Evolutionary conservation across 2,329 filamentous ascomycete species (phyloP), one percentile per base, ranked within the genome.

Genomic region (Neonectria hederae): DNA sequence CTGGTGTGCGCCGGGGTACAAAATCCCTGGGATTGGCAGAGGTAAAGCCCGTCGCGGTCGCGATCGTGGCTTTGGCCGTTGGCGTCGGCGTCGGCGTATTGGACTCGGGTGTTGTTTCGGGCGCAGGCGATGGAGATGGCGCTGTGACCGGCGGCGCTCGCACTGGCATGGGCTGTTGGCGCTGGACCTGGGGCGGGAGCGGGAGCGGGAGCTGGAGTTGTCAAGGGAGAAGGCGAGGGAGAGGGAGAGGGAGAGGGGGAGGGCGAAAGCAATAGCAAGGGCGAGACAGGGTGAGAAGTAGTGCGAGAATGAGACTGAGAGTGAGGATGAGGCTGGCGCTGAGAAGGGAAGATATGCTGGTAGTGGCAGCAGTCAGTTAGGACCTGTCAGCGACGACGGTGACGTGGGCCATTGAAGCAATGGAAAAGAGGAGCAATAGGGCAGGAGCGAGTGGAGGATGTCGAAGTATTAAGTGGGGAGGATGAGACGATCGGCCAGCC

Each of bases 361-460:
- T 66, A 69, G 65, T 61, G 58, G 54, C 54, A 53, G 56, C 48
- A 49, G 43, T 54, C 49, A 54, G 65, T 63, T 32, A 62, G 54
- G 57, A 60, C 67, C 68, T 72, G 70, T 73, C 70, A 72, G 69
- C 59, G 65, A 63, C 60, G 67, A 71, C 68, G 70, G 70, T 73
- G 71, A 72, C 71, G 69, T 73, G 71, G 69, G 71, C 70, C 69
- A 62, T 67, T 69, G 62, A 38, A 59, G 54, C 21, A 32, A 59
- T 42, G 35, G 21, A 69, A 56, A 66, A 55, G 54, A 10, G 19
- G 19, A 66, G 42, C 22, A 35, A 55, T 42, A 45, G 45, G 32
- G 24, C 49, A 57, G 48, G 54, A 62, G 54, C 40, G 35, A 57
- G 60, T 54, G 60, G 32, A 58, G 60, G 46, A 46, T 28, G 59